phyloP scores from a whole-genome alignment of 768 basidiomycete species.

The Pleurotus platypus region DNA sequence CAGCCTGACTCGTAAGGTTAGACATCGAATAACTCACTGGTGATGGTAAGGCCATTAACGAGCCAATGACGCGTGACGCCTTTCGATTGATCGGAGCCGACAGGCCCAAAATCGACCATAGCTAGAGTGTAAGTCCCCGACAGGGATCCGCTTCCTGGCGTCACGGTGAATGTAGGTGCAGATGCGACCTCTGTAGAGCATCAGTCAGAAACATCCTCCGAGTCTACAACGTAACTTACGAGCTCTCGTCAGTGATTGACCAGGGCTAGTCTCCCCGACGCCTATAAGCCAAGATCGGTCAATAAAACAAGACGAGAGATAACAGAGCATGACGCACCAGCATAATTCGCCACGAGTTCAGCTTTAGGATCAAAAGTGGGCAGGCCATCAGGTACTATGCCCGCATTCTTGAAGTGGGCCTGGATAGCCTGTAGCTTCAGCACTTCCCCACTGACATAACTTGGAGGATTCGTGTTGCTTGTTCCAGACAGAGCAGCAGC shows the following conservation, averaged over 20 bases:
- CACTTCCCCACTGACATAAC: background rate
- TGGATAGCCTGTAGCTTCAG: slow-evolving; percentile 55
- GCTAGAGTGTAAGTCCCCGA: slow-evolving; percentile 58
- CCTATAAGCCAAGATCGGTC: slow-evolving; percentile 20
- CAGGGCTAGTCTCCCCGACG: slow-evolving; percentile 48
- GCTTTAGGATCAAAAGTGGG: slow-evolving; percentile 56
- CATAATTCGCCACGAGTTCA: slow-evolving; percentile 47
- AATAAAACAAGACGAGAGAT: background rate
- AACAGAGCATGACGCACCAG: slow-evolving; percentile 21
- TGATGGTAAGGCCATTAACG: slow-evolving; percentile 56
- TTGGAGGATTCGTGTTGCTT: too few species aligned
- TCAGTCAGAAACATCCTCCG: background rate
- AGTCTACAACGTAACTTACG: slow-evolving; percentile 36
- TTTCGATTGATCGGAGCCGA: slow-evolving; percentile 53
- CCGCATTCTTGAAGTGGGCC: slow-evolving; percentile 63
- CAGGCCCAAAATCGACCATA: slow-evolving; percentile 73
- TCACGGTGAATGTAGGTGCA: slow-evolving; percentile 50
- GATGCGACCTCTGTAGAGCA: slow-evolving; percentile 46
- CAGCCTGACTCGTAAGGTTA: background rate
- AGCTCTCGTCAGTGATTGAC: slow-evolving; percentile 52
- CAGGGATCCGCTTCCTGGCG: slow-evolving; percentile 42
- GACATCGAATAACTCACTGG: slow-evolving; percentile 27
- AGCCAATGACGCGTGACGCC: slow-evolving; percentile 82
- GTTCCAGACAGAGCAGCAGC: background rate
- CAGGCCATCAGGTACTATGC: slow-evolving; percentile 61